phyloP scores from a whole-genome alignment of 2,329 filamentous ascomycete genomes.

The Fusarium continuum region DNA sequence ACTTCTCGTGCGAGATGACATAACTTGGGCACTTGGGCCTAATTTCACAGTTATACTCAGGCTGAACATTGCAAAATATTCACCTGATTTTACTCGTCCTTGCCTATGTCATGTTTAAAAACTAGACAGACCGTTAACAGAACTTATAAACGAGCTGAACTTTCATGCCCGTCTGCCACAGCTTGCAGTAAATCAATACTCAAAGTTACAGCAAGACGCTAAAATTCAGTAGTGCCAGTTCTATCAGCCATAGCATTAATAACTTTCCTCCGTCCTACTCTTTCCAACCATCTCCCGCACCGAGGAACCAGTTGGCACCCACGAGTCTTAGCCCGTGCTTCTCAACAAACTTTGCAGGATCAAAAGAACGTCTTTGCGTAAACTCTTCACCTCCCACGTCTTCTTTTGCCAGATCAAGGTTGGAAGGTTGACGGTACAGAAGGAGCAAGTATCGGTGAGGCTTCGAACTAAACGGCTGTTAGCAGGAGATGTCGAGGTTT shows the following conservation, averaged over 20 bases:
- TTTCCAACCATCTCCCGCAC: slow-evolving; percentile 56
- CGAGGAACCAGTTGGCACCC: slow-evolving; percentile 57
- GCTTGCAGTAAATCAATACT: no score
- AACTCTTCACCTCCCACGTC: slow-evolving; percentile 60
- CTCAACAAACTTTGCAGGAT: slow-evolving; percentile 51
- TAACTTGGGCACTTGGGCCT: background rate
- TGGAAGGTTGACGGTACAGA: slow-evolving; percentile 53
- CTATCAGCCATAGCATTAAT: background rate
- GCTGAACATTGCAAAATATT: no score
- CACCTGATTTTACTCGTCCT: no score
- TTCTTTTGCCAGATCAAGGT: slow-evolving; percentile 48
- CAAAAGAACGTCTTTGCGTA: slow-evolving; percentile 55
- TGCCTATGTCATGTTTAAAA: no score
- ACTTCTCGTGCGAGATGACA: no score
- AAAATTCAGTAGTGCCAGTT: background rate
- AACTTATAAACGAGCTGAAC: no score
- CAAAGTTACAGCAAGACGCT: no score
- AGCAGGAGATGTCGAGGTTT: background rate
- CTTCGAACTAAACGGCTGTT: slow-evolving; percentile 50
- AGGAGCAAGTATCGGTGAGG: slow-evolving; percentile 60
- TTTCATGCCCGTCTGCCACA: no score
- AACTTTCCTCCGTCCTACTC: slow-evolving; percentile 10
- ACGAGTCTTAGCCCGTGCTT: slow-evolving; percentile 52
- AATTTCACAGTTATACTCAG: no score
- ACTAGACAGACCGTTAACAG: no score